A percentile compares a stretch with the other conserved stretches of the same genome.
These are phyloP conservation scores for Grigorovia humatica DNA, from an alignment of 805 yeast genomes.

Conservation along the genomic window DNA sequence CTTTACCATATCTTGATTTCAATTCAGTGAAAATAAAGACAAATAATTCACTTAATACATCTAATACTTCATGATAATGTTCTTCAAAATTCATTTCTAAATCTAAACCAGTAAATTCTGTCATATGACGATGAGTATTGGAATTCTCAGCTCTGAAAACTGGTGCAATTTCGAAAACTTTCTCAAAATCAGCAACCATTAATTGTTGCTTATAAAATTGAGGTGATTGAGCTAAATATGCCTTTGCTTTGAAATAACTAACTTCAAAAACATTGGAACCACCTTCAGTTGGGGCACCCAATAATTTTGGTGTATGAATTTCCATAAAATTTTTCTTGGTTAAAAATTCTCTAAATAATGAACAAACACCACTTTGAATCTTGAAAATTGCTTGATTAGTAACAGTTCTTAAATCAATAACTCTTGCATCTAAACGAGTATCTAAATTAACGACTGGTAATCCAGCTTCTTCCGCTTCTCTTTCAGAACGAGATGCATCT, in stretches of 20 bases:
- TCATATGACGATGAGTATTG: conserved; percentile 98
- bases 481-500: conserved; percentile 92
- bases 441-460: conserved; percentile 93
- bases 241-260: conserved; percentile 75
- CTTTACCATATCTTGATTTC: conserved; percentile 66
- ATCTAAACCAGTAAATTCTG: conserved; percentile 96
- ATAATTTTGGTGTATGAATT: conserved; percentile 90
- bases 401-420: conserved; percentile 90
- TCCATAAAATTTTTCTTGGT: conserved; percentile 62
- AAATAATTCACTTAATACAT: conserved; percentile 58
- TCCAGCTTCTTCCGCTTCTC: conserved; percentile 84
- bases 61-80: conserved; percentile 87
- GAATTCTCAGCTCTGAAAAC: conserved; percentile 99
- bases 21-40: conserved; percentile 81
- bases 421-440: conserved; percentile 90
- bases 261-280: conserved; percentile 96
- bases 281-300: conserved; percentile 95
- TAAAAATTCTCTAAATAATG: conserved; percentile 82
- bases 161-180: conserved; percentile 92
- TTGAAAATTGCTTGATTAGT: conserved; percentile 97
- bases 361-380: conserved; percentile 82
- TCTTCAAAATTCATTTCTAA: conserved; percentile 97
- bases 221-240: conserved; percentile 95
- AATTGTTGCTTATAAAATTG: conserved; percentile 96
- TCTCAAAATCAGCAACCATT: conserved; percentile 95